phyloP scores from a whole-genome alignment of 495 filamentous ascomycete species.

The Penicillium pancosmium region DNA sequence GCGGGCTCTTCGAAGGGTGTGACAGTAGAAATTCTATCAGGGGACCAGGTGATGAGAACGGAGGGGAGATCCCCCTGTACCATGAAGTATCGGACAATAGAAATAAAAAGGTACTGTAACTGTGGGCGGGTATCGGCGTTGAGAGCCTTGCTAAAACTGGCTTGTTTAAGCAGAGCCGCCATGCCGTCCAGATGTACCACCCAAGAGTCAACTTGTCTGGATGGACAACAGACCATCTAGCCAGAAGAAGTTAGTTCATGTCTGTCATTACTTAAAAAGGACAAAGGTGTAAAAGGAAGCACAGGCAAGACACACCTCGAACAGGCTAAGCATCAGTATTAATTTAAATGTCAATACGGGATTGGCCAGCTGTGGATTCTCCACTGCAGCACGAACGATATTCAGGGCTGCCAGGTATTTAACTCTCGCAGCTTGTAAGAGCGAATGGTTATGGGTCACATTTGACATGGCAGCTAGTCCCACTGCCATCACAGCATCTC shows the following conservation, averaged over 20 bases:
- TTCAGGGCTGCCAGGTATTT: conserved; percentile 26
- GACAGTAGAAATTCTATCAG: conserved; percentile 5
- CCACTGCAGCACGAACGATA: conserved; percentile 21
- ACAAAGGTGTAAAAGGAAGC: background rate
- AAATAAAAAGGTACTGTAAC: conserved; percentile 25
- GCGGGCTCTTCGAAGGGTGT: conserved; percentile 12
- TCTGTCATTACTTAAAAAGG: background rate
- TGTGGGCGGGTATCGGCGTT: conserved; percentile 13
- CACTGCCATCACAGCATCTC: conserved; percentile 27
- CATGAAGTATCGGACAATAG: conserved; percentile 28
- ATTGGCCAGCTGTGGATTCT: conserved; percentile 16
- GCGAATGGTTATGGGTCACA: conserved; percentile 21
- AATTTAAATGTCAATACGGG: conserved; percentile 16
- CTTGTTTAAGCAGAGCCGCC: conserved; percentile 23
- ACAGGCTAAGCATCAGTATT: conserved; percentile 27
- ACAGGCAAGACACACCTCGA: conserved; percentile 21
- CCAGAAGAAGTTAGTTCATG: background rate
- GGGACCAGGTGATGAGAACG: conserved; percentile 19
- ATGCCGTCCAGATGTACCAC: conserved; percentile 26
- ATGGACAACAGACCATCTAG: conserved; percentile 28
- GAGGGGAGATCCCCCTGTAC: conserved; percentile 5
- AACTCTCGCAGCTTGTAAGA: conserved; percentile 22
- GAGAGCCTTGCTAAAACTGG: conserved; percentile 10
- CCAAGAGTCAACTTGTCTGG: conserved; percentile 24
- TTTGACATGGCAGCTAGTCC: conserved; percentile 32